Evolutionary conservation across 73 alveolate species (phyloP).

Genomic region (Durusdinium trenchii): DNA sequence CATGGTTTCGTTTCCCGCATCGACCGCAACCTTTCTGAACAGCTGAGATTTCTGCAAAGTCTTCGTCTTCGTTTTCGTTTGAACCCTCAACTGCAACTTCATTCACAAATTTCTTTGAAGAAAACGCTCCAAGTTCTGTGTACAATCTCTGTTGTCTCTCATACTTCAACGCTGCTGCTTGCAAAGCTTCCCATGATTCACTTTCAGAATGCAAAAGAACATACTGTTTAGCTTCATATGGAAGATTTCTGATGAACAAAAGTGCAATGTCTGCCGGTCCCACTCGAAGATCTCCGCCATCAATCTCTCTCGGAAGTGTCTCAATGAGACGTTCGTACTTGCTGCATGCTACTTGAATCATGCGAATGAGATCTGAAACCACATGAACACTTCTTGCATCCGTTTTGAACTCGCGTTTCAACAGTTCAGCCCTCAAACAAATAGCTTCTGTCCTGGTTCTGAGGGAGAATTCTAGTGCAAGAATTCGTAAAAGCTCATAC

Average conservation of each 20-base stretch:
- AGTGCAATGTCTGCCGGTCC: not conserved
- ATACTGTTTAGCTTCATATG: conserved; percentile 27
- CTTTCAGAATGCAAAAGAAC: not conserved
- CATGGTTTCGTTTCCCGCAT: not conserved
- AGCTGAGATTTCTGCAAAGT: too few relatives aligned
- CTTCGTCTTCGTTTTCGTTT: too few relatives aligned
- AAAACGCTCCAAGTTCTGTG: not conserved
- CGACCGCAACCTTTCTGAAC: not conserved
- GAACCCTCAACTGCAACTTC: too few relatives aligned
- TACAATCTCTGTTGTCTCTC: conserved; percentile 20
- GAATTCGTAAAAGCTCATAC: not conserved
- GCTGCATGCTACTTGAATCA: not conserved
- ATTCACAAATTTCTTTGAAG: not conserved
- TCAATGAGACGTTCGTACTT: not conserved
- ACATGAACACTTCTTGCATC: not conserved
- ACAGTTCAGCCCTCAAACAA: conserved; percentile 24
- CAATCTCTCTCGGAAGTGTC: not conserved
- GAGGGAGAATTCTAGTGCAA: not conserved
- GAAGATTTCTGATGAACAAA: not conserved
- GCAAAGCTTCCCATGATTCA: not conserved
- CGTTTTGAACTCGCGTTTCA: not conserved
- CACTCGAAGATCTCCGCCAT: not conserved
- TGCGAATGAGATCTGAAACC: not conserved
- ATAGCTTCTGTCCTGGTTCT: not conserved
- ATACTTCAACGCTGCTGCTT: not conserved